Percentiles rank a stretch among this genome's conserved stretches.
phyloP scores from a whole-genome alignment of 345 rosid genomes.

The Eucalyptus melliodora region DNA sequence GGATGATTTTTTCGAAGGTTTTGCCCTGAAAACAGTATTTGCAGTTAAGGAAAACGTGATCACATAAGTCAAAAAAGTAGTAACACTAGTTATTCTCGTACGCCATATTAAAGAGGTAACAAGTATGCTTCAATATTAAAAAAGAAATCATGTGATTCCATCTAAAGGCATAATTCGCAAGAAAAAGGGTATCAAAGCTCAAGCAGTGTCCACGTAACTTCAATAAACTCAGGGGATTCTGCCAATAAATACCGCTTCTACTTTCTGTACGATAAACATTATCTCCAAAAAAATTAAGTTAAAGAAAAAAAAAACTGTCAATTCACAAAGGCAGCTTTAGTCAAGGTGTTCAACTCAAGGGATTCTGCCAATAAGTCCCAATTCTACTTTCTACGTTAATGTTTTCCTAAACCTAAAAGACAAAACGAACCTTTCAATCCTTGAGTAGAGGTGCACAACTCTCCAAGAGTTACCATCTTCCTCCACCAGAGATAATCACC shows the following conservation, averaged over 20 bases:
- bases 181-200: neutral
- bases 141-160: neutral
- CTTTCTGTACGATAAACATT: neutral
- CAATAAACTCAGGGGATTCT: neutral
- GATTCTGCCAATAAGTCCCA: too few relatives aligned
- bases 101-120: neutral
- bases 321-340: neutral
- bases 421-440: too few relatives aligned
- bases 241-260: neutral
- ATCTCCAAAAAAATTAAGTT: neutral
- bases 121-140: too few relatives aligned
- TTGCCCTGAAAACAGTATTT: too few relatives aligned
- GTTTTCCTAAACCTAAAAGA: too few relatives aligned
- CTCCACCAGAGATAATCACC: constrained; percentile 65
- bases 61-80: neutral
- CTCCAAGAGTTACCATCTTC: constrained; percentile 43
- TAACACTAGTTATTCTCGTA: neutral
- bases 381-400: too few relatives aligned
- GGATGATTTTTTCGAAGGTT: too few relatives aligned
- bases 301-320: neutral
- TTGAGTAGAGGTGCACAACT: neutral
- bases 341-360: neutral
- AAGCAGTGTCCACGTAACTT: neutral
- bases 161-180: neutral
- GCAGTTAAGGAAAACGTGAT: neutral